Evolutionary conservation across 202 grass and related monocot species (phyloP).

Genomic region (Dendrocalamus latiflorus): DNA sequence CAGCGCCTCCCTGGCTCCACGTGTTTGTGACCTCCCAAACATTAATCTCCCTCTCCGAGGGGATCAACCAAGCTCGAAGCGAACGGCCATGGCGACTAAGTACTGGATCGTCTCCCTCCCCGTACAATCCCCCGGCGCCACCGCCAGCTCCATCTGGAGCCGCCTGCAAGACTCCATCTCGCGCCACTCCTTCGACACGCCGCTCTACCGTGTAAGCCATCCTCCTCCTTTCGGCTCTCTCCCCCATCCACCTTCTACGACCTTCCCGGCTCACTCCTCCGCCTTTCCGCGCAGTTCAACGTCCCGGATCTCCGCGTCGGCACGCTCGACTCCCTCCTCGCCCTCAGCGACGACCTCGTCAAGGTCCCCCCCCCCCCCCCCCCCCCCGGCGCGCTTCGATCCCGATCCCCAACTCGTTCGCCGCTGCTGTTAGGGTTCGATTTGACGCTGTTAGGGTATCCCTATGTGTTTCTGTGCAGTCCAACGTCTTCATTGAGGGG

Average conservation of each 20-base stretch:
- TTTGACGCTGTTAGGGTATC: not conserved
- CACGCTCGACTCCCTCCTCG: constrained; percentile 89
- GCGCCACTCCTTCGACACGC: constrained; percentile 84
- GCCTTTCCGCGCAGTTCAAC: constrained; percentile 53
- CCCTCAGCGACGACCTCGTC: constrained; percentile 89
- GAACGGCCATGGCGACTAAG: constrained; percentile 59
- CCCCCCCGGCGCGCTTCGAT: no score
- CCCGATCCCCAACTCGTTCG: not conserved
- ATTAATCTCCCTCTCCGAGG: no score
- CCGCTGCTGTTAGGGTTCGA: not conserved
- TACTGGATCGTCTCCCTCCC: constrained; percentile 90
- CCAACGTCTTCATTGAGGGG: constrained; percentile 84
- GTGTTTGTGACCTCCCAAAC: no score
- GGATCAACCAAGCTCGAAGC: no score
- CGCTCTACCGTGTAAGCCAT: constrained; percentile 77
- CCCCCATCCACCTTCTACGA: not conserved
- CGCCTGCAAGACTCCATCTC: constrained; percentile 73
- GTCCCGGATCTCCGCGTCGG: constrained; percentile 76
- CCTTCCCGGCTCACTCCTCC: not conserved
- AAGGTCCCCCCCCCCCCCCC: constrained; percentile 40
- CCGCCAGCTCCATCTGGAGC: constrained; percentile 46
- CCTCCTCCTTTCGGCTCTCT: not conserved
- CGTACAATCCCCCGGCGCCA: constrained; percentile 42
- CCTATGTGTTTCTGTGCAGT: constrained; percentile 34
- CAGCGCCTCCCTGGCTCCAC: no score